Evolutionary conservation across 192 early-diverging fungal species (phyloP), one percentile per base, ranked within the genome.

Genomic region (Cetraspora pellucida): DNA sequence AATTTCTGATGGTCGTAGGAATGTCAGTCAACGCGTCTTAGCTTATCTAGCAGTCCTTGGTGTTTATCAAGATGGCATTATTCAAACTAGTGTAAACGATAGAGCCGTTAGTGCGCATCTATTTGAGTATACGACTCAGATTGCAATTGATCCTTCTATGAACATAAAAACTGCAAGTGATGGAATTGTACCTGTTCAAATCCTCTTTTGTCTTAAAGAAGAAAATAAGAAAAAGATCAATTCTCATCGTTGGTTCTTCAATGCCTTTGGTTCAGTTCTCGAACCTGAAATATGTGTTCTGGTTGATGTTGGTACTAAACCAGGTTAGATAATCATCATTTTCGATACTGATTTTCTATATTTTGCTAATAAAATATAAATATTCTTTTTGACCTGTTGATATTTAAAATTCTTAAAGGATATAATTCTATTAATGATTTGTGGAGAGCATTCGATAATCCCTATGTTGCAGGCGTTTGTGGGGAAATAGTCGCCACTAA

Each of bases 161-260:
- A 84, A 89, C 59, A 83, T 91, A 49, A 87, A 86, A 79, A 37
- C 37, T 2, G 85, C 85, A 78, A 90, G 89, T 47, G 82, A 84
- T 55, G 87, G 89, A 54, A 84, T 87, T 27, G 90, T 92, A 10
- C 93, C 93, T 61, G 83, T 90, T 60, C 95, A 95, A 83, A 85
- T 90, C 25, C 82, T 96, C 47, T 96, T 96, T 82, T 92, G 93
- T 82, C 82, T 96, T 10, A 96, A 96, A 81, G 95, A 96, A 82
- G 93, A 95, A 84, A 96, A 96, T 78, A 89, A 89, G 71, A 96
- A 95, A 81, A 96, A 96, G 82, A 91, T 96, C 79, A 96, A 92
- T 72, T 92, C 88, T 27, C 90, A 91, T 83, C 85, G 90, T 66
- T 91, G 90, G 90, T 91, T 91, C 81, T 91, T 91, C 73, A 87